Base-by-base conservation (phyloP, 1,284 basidiomycete genomes). In the Singerocomus inundabilis region DNA sequence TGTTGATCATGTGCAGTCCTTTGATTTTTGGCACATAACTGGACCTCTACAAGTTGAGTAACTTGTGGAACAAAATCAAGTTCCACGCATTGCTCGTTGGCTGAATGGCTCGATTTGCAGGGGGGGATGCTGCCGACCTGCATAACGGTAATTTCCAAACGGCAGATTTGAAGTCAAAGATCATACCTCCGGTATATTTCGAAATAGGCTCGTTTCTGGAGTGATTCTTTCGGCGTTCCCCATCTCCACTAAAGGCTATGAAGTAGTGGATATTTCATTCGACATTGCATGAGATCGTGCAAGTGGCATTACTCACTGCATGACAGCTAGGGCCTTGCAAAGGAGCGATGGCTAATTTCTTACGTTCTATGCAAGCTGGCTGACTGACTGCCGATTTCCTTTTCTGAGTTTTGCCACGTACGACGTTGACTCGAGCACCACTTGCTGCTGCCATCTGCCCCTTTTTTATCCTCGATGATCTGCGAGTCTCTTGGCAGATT, bases 401-500 rank as follows among this genome's bases (percentile, higher is more conserved):
- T 33, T 49, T 48, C 33, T 25, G 56, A 29, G 30, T 31, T 38
- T 46, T 56, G 16, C 41, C 25, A 34, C 43, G 52, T 37, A 13
- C 49, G 6, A 25, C 33, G 7, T 33, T 49, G 8, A 37, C 29
- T 12, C 47, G 48, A n/a, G 53, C 40, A 38, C 47, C 38, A 12
- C 41, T 25, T 26, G 36, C 31, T 21, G 31, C 32, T 5, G 26
- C n/a, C 2, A 15, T 38, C 45, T 48, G 54, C 34, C 29, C 55
- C 41, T 53, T 50, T 42, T 51, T 63, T 13, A 61, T 53, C 35
- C 62, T 64, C 26, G 51, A 51, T 7, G 54, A 55, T 32, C 48
- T 66, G 26, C 63, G 59, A 32, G 50, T 51, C 9, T 44, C 54
- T 37, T 46, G 44, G 24, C 32, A 32, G 12, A 44, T 40, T 43